These are phyloP conservation scores for Ustilago xerochloae DNA, from an alignment of 1,284 basidiomycete genomes.

Conservation along the genomic window DNA sequence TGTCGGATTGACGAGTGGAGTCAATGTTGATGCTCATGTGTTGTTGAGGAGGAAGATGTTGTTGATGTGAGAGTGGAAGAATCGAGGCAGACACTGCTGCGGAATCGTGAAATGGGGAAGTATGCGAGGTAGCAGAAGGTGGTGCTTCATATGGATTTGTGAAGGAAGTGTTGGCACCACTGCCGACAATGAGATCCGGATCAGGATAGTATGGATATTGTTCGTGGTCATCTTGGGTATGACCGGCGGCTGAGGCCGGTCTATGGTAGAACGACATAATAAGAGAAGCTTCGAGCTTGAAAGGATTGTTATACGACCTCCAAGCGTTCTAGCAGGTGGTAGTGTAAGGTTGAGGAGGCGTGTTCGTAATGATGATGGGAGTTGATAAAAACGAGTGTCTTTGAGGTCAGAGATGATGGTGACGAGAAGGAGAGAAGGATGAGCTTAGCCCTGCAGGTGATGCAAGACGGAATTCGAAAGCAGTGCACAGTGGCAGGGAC, in stretches of 20 bases:
- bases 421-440: conserved; percentile 1
- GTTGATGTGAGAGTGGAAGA: conserved; percentile 23
- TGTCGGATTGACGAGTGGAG: conserved; percentile 19
- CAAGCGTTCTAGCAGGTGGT: too few relatives aligned
- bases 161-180: conserved; percentile 26
- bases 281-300: too few relatives aligned
- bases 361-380: background rate
- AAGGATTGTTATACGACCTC: too few relatives aligned
- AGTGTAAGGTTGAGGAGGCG: background rate
- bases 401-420: background rate
- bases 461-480: background rate
- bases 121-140: conserved; percentile 10
- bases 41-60: conserved; percentile 32
- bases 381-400: background rate
- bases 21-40: conserved; percentile 35
- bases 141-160: conserved; percentile 33
- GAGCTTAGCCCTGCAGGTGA: background rate
- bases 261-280: conserved; percentile 31
- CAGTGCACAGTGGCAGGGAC: too few relatives aligned
- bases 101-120: conserved; percentile 30
- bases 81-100: conserved; percentile 3
- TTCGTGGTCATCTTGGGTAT: conserved; percentile 24
- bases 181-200: conserved; percentile 33
- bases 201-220: conserved; percentile 49
- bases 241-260: conserved; percentile 33